Evolutionary conservation across 192 early-diverging fungal species (phyloP), one percentile per base, ranked within the genome.

Genomic region (Linnemannia schmuckeri): DNA sequence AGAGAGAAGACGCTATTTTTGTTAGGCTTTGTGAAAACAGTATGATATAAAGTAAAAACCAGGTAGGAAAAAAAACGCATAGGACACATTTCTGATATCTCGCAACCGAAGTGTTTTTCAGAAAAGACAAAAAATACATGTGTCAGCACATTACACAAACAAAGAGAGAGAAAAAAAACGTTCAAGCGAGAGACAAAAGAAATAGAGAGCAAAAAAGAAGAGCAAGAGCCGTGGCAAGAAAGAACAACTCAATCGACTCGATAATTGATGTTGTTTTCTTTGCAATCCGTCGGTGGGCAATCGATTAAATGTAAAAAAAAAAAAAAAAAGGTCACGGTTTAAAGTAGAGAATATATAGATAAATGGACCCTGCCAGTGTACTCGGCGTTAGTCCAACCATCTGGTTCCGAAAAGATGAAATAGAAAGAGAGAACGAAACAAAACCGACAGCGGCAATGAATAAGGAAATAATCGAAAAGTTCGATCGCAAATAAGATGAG

Each of bases 71-170:
- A 18, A 15, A 4, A 66, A 61, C 9, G 61, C 30, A 66, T 66
- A 35, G 61, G 27, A 66, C 30, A 33, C 61, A 66, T 66, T 57
- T 66, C 55, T 57, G 24, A 37, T 37, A 37, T 37, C 3, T 24
- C 1, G 2, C 24, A n/a, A 12, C 42, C 42, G 24, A 57, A n/a
- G 55, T 57, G 55, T 24, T 24, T 57, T 57, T 54, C 46, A 18
- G 37, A n/a, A 18, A 42, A n/a, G 47, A 77, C 40, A 42, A 42
- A 42, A 42, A 42, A 81, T 75, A 52, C 73, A 81, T 75, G 63
- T 75, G 79, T 75, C 79, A 81, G 73, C 72, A 81, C 5, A 81
- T 75, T 75, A 81, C 72, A 81, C 72, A 81, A 80, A 33, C 2
- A 47, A 38, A 54, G 49, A 41, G 72, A 27, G 54, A 42, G 44